phyloP scores from a whole-genome alignment of 176 grass and related monocot species.

The Avena insularis region DNA sequence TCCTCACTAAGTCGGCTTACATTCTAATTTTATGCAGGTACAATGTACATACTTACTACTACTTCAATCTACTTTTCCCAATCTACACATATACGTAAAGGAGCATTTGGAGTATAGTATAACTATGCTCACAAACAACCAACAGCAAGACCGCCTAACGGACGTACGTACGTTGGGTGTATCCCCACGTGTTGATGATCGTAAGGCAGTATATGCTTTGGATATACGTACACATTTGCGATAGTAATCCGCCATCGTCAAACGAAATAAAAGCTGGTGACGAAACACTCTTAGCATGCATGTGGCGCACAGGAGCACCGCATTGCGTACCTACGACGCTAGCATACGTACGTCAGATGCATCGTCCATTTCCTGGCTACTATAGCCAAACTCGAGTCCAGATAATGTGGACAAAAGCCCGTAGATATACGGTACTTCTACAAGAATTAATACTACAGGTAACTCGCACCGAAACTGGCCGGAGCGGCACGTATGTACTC shows the following conservation, averaged over 20 bases:
- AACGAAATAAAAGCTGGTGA: constrained; percentile 29
- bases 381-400: not conserved
- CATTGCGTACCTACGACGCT: not conserved
- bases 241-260: not conserved
- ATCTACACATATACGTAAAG: not conserved
- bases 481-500: not conserved
- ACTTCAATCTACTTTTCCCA: not conserved
- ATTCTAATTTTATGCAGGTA: not conserved
- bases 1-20: too few relatives aligned
- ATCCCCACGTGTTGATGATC: not conserved
- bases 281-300: constrained; percentile 6
- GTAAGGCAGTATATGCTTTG: not conserved
- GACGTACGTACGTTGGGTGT: not conserved
- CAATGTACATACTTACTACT: not conserved
- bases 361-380: not conserved
- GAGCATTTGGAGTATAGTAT: not conserved
- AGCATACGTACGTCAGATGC: constrained; percentile 36
- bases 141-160: constrained; percentile 3
- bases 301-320: not conserved
- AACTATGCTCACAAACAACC: constrained; percentile 13
- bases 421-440: not conserved
- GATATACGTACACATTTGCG: not conserved
- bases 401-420: not conserved
- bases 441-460: too few relatives aligned
- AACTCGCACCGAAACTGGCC: too few relatives aligned